phyloP scores from a whole-genome alignment of 2,329 filamentous ascomycete genomes.

The Alternaria brassicae region DNA sequence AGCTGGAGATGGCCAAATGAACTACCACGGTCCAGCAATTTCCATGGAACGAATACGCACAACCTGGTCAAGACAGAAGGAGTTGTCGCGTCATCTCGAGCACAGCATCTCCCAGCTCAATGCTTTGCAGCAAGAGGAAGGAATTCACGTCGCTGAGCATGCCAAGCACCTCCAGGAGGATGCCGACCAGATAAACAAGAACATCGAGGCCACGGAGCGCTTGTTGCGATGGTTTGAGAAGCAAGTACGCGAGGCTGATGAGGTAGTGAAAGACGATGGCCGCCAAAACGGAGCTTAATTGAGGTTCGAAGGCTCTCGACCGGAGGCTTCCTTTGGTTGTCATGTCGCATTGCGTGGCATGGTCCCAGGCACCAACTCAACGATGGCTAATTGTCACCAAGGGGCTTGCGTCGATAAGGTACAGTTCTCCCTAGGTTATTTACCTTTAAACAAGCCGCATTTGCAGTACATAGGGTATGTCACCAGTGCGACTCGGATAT shows the following conservation, averaged over 20 bases:
- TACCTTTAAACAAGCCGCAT: neutral
- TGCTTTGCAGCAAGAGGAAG: constrained; percentile 7
- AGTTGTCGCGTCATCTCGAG: constrained; percentile 5
- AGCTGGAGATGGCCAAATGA: neutral
- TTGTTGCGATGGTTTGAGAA: constrained; percentile 28
- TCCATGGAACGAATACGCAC: constrained; percentile 12
- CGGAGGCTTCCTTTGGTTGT: neutral
- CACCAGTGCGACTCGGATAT: neutral
- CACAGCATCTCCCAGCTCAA: constrained; percentile 6
- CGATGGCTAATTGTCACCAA: neutral
- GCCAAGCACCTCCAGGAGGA: constrained; percentile 8
- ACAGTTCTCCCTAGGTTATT: neutral
- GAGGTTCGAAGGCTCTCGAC: neutral
- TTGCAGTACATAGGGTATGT: neutral
- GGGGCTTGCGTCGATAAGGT: neutral
- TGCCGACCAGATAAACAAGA: constrained; percentile 9
- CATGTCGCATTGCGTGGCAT: neutral
- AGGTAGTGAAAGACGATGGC: neutral
- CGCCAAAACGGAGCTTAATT: neutral
- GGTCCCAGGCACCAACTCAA: neutral
- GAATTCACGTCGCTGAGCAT: neutral
- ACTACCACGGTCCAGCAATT: constrained; percentile 5
- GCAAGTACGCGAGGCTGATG: constrained; percentile 18
- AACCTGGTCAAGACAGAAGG: constrained; percentile 17
- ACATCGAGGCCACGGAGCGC: constrained; percentile 23